These are phyloP conservation scores for Penicillium corylophilum DNA, from an alignment of 2,329 filamentous ascomycete genomes.

Conservation along the genomic window DNA sequence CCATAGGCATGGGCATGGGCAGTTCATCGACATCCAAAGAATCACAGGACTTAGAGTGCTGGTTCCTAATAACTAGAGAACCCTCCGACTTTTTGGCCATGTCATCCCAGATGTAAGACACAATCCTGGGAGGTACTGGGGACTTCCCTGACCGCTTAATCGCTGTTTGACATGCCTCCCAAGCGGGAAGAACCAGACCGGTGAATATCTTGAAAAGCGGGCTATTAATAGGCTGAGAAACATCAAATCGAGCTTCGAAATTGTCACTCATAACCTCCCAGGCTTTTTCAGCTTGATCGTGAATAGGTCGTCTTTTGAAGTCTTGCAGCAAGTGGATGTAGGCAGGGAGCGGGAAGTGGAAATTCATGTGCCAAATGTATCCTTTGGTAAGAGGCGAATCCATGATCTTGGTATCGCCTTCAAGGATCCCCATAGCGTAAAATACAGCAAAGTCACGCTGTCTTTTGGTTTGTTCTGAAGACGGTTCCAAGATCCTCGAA, in stretches of 20 bases:
- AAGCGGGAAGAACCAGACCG: slow-evolving; percentile 42
- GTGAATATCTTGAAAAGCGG: slow-evolving; percentile 35
- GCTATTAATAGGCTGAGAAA: slow-evolving; percentile 4
- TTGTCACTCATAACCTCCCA: slow-evolving; percentile 52
- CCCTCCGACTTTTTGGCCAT: neutral
- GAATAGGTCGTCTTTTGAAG: slow-evolving; percentile 38
- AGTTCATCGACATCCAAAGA: neutral
- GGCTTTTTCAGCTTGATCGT: slow-evolving; percentile 32
- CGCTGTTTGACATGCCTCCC: slow-evolving; percentile 34
- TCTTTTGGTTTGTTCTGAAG: slow-evolving; percentile 24
- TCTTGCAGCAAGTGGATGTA: slow-evolving; percentile 50
- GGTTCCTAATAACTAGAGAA: neutral
- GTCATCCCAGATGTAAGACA: slow-evolving; percentile 12
- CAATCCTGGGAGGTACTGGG: slow-evolving; percentile 27
- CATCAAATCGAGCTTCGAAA: slow-evolving; percentile 37
- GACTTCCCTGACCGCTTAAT: slow-evolving; percentile 13
- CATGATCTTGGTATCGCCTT: slow-evolving; percentile 49
- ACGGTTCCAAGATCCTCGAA: slow-evolving; percentile 24
- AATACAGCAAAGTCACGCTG: slow-evolving; percentile 32
- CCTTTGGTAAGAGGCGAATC: slow-evolving; percentile 42
- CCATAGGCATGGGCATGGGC: neutral
- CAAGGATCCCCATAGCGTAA: slow-evolving; percentile 41
- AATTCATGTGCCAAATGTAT: slow-evolving; percentile 45
- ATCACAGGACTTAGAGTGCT: neutral
- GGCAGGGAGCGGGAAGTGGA: slow-evolving; percentile 51